Base-by-base conservation (phyloP, 2,329 filamentous ascomycete genomes). In the Aquanectria penicillioides region DNA sequence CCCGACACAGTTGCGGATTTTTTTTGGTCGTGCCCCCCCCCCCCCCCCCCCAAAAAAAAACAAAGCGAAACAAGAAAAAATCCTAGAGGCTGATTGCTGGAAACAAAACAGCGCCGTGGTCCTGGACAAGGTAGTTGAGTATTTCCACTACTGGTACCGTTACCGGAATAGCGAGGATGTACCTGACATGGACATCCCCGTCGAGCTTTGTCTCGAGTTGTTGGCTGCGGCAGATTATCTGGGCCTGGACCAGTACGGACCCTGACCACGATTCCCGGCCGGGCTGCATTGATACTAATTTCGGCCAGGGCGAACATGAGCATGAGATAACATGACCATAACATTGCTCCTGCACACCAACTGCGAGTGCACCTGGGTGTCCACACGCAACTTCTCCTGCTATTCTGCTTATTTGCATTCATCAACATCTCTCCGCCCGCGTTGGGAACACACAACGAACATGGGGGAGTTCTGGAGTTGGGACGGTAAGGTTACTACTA, bases 91-190 rank as follows among this genome's bases (percentile, higher is more conserved):
- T 66, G 66, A 69, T 64, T 59, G 60, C 46, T 68, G 53, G 38
- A 62, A 44, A 59, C 50, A 54, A 53, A n/a, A 65, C 73, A 93
- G 90, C 75, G 89, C 87, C 63, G 80, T 89, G 50, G 85, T 93
- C 6, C 85, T 94, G 3, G 91, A 94, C 74, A 93, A 92, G 73
- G 88, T 94, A 26, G 90, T 89, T 74, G 90, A 94, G 76, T 94
- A 94, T 77, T 89, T 93, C 62, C 91, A 93, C 73, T 94, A 93
- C 79, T 91, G 90, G 80, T 89, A 93, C 76, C 89, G 88, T 69
- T 84, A 92, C 75, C 83, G 84, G 48, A 84, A 92, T 65, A 81
- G 81, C 65, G 87, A 89, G 66, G 88, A 93, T 68, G 90, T 93
- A 17, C 87, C 89, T 5, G 91, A 94, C 70, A 90, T 93, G 87